Percentiles rank a stretch among this genome's conserved stretches.
phyloP scores from a whole-genome alignment of 495 filamentous ascomycete species.

The Tuber aestivum region DNA sequence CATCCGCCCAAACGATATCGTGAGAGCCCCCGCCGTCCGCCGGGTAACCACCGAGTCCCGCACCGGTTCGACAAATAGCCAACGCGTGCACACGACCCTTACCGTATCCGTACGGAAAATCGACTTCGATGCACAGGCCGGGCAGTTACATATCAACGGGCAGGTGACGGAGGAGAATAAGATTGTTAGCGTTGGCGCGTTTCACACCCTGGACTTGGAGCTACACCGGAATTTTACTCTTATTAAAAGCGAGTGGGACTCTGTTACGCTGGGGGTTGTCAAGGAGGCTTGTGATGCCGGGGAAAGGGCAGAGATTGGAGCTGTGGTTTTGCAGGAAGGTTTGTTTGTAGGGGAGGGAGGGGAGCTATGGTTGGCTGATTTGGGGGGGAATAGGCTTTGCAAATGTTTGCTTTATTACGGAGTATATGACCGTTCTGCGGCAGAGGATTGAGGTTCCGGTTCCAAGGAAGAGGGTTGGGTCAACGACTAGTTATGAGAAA shows the following conservation, averaged over 20 bases:
- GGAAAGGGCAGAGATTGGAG: slow-evolving; percentile 72
- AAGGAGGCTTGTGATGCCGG: slow-evolving; percentile 70
- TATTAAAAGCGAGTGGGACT: slow-evolving; percentile 80
- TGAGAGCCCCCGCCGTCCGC: slow-evolving; percentile 77
- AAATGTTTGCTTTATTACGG: slow-evolving; percentile 88
- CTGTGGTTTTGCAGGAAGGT: slow-evolving; percentile 92
- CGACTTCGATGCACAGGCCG: slow-evolving; percentile 83
- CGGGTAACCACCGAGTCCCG: slow-evolving; percentile 64
- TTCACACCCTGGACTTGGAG: slow-evolving; percentile 88
- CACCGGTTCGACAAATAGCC: slow-evolving; percentile 68
- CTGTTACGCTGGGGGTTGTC: slow-evolving; percentile 71
- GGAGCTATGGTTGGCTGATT: neutral
- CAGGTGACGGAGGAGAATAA: slow-evolving; percentile 76
- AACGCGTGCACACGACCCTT: slow-evolving; percentile 70
- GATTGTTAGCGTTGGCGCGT: slow-evolving; percentile 72
- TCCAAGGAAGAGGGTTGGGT: slow-evolving; percentile 65
- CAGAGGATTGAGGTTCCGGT: slow-evolving; percentile 79
- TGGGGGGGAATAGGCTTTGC: slow-evolving; percentile 49
- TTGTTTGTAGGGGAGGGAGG: neutral
- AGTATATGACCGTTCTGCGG: slow-evolving; percentile 79
- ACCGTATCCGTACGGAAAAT: slow-evolving; percentile 73
- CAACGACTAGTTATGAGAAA: slow-evolving; percentile 60
- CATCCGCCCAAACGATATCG: slow-evolving; percentile 69
- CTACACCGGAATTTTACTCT: slow-evolving; percentile 80
- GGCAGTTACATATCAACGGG: slow-evolving; percentile 78